These are phyloP conservation scores for Kwoniella mangroviensis DNA, from an alignment of 768 basidiomycete species.

Conservation along the genomic window DNA sequence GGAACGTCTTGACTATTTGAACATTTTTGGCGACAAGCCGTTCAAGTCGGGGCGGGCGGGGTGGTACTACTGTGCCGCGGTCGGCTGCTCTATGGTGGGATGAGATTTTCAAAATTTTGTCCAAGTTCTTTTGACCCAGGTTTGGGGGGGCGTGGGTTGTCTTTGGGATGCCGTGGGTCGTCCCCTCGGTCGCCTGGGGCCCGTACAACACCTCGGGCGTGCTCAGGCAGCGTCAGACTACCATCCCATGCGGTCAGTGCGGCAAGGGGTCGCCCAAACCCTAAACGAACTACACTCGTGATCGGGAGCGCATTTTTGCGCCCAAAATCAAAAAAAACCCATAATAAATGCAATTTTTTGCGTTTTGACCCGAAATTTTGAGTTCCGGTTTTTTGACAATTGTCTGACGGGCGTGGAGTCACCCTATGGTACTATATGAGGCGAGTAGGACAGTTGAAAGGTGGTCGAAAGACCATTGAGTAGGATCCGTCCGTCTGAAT, in stretches of 20 bases:
- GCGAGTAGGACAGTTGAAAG: no score
- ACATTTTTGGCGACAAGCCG: background rate
- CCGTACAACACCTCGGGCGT: background rate
- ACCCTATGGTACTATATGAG: conserved; percentile 22
- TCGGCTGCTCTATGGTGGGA: background rate
- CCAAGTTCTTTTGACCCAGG: conserved; percentile 1
- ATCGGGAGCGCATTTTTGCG: conserved; percentile 6
- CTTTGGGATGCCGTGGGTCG: background rate
- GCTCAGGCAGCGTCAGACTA: background rate
- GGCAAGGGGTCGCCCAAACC: no score
- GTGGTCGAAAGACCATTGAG: no score
- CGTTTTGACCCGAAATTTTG: conserved; percentile 26
- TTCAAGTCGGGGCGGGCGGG: background rate
- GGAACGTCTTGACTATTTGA: background rate
- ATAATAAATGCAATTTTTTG: conserved; percentile 19
- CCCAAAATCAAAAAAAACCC: conserved; percentile 22
- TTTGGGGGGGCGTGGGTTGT: background rate
- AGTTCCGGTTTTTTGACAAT: conserved; percentile 17
- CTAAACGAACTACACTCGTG: conserved; percentile 15
- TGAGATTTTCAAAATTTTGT: conserved; percentile 2
- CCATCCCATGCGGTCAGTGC: background rate
- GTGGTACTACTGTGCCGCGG: conserved; percentile 5
- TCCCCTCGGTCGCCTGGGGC: background rate
- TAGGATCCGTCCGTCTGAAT: no score
- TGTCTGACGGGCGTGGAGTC: conserved; percentile 13